Base-by-base conservation (phyloP, 129 eudicot species). In the Helianthus tuberosus region DNA sequence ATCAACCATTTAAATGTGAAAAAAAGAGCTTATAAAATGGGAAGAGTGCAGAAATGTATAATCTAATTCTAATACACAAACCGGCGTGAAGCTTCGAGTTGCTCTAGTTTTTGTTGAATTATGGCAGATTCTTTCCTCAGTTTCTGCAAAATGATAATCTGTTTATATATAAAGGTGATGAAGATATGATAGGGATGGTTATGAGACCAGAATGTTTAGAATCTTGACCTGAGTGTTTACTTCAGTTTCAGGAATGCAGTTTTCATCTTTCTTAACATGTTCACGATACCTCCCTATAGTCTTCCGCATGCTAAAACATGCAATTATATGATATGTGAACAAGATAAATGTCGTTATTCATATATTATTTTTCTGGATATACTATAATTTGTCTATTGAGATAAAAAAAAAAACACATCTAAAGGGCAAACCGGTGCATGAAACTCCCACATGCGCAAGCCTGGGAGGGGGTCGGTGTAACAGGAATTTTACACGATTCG, bases 31-130 rank as follows among this genome's bases (percentile, higher is more conserved):
- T 11, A 46, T 50, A 25, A 39, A 5, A 39, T 39, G 46, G 46
- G 46, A 23, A 11, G 17, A 7, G 46, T 39, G 46, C 3, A 14
- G 43, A 17, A 15, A 55, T 65, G 43, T 63, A 49, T 47, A 6
- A 3, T 27, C 15, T 11, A 64, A 66, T n/a, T n/a, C n/a, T n/a
- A n/a, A n/a, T n/a, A n/a, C 12, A 41, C 47, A 16, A 84, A 87
- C 92, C 89, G 55, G 82, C 84, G 87, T 47, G 89, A 79, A 73
- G 57, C 71, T 86, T 79, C 85, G 51, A 87, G 85, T 58, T 69
- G 46, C 79, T 84, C 87, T 43, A 87, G 72, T 73, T 79, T 80
- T 74, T 76, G 74, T 20, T 66, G 67, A 74, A 87, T 60, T 47
- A 46, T 77, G 17, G 81, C 83, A 10, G 70, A 74, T 82, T 87